A percentile compares a stretch with the other conserved stretches of the same genome.
These are phyloP conservation scores for Phaeomoniella chlamydospora DNA, from an alignment of 2,329 filamentous ascomycete species.

Conservation along the genomic window DNA sequence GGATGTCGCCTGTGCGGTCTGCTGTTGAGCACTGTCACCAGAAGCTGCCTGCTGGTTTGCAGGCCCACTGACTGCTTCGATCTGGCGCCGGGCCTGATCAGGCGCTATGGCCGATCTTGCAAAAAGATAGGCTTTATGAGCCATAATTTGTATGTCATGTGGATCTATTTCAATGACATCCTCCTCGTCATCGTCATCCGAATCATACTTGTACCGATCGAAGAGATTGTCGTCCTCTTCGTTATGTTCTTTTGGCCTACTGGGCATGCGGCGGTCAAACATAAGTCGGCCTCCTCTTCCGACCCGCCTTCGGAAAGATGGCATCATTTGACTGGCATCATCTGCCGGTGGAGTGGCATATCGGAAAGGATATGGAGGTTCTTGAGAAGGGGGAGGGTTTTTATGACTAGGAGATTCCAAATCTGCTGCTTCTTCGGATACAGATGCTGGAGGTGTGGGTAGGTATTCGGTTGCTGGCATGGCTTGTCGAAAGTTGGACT, in stretches of 20 bases:
- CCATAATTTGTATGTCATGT: conserved; percentile 41
- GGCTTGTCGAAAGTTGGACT: conserved; percentile 44
- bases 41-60: conserved; percentile 7
- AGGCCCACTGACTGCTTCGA: conserved; percentile 7
- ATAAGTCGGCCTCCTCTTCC: conserved; percentile 74
- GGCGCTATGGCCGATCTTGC: conserved; percentile 15
- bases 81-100: conserved; percentile 24
- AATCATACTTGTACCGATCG: conserved; percentile 77
- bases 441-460: conserved; percentile 34
- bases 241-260: conserved; percentile 32
- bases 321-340: conserved; percentile 27
- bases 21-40: conserved; percentile 4
- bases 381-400: conserved; percentile 11
- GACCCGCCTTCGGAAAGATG: conserved; percentile 68
- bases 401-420: conserved; percentile 17
- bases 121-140: conserved; percentile 37
- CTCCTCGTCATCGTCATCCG: conserved; percentile 67
- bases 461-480: conserved; percentile 52
- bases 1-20: conserved; percentile 6
- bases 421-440: conserved; percentile 28
- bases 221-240: conserved; percentile 30
- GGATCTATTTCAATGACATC: conserved; percentile 64
- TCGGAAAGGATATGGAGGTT: conserved; percentile 14
- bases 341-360: conserved; percentile 28
- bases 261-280: conserved; percentile 67